Base-by-base conservation (phyloP, 2,329 filamentous ascomycete species). In the Fusarium begoniae region DNA sequence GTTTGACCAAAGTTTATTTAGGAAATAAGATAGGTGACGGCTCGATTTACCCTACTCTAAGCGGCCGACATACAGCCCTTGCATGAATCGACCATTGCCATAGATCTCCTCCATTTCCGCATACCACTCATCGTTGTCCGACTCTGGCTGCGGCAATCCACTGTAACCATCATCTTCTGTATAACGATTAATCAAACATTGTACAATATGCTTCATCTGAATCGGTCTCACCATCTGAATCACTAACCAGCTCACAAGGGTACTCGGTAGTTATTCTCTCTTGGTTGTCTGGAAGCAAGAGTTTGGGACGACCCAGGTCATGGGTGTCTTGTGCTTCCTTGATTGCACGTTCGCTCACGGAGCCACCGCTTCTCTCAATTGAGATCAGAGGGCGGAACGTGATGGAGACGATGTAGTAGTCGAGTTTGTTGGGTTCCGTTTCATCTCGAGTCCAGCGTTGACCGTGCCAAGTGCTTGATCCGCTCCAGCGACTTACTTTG, bases 361-460 rank as follows among this genome's bases (percentile, higher is more conserved):
- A 64, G 0, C 75, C 78, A 3, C 76, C 74, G 13, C 47, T 70
- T 26, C 67, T 62, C 47, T 74, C 64, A 7, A 83, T 48, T 1
- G 73, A 70, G 4, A 41, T 40, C 32, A 74, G 66, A 7, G 68
- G 72, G 2, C 69, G 67, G 56, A 83, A 88, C 1, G 78, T 80
- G 7, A 88, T 78, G 0, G 83, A 80, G 6, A 79, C 79, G 40
- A 87, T 77, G 69, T 86, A 84, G 64, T 87, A 88, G 28, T 86
- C 81, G 14, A 88, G 79, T 22, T 75, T 76, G 9, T 81, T 80
- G 1, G 79, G 77, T 24, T 79, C 74, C 0, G 78, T 78, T 74
- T 87, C 85, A 69, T 88, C 86, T 3, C 84, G 80, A 3, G 81
- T 15, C 83, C 85, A 87, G 12, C 82, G 79, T 35, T 70, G 4